Evolutionary conservation across 345 rosid genomes (phyloP).

Genomic region (Ricinus communis): DNA sequence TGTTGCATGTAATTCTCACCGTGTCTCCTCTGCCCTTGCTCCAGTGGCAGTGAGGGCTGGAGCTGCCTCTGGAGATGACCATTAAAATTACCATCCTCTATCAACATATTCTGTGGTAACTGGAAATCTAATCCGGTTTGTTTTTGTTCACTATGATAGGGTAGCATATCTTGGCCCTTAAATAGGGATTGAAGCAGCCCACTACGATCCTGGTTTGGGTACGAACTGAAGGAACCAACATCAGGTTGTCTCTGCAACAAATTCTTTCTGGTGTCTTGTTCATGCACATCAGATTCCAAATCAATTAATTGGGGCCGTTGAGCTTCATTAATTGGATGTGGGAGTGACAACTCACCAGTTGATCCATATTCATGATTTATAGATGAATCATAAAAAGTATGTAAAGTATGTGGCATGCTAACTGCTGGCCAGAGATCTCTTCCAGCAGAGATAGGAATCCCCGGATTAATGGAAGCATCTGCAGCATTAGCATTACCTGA

Average conservation of each 20-base stretch:
- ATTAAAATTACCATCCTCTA: conserved; percentile 48
- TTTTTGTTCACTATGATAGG: conserved; percentile 55
- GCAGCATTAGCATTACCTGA: conserved; percentile 38
- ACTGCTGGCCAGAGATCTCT: conserved; percentile 53
- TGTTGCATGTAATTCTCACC: conserved; percentile 55
- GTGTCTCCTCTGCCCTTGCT: conserved; percentile 58
- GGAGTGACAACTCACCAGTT: conserved; percentile 44
- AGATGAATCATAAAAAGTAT: conserved; percentile 44
- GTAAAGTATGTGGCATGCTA: conserved; percentile 44
- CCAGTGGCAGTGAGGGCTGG: conserved; percentile 44
- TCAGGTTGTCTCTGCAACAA: conserved; percentile 50
- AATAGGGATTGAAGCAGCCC: conserved; percentile 85
- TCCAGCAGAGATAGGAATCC: conserved; percentile 44
- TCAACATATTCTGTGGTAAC: conserved; percentile 46
- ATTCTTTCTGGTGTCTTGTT: conserved; percentile 41
- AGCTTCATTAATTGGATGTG: conserved; percentile 44
- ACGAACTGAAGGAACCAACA: conserved; percentile 54
- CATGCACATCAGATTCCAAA: conserved; percentile 52
- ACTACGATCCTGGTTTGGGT: conserved; percentile 58
- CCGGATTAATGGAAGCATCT: conserved; percentile 43
- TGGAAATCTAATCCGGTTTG: conserved; percentile 55
- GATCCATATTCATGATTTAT: conserved; percentile 46
- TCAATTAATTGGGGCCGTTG: conserved; percentile 49
- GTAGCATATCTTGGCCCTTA: conserved; percentile 54
- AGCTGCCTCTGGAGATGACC: conserved; percentile 62